Evolutionary conservation across 2,329 filamentous ascomycete species (phyloP).

Genomic region (Aspergillus vadensis): DNA sequence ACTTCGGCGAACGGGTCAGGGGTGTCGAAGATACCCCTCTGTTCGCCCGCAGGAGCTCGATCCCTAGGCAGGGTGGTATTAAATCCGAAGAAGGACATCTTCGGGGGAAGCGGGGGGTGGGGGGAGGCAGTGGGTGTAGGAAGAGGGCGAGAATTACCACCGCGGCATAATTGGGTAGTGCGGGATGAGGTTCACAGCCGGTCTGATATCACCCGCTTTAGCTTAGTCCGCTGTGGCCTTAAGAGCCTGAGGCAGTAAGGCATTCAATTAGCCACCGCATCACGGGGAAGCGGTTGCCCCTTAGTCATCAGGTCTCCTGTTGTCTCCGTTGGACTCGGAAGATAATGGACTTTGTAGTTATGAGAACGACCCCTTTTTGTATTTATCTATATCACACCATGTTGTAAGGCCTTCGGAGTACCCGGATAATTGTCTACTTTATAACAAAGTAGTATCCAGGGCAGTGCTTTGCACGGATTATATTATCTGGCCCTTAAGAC

Average conservation of each 20-base stretch:
- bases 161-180: constrained; percentile 26
- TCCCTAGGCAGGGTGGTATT: constrained; percentile 68
- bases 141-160: constrained; percentile 22
- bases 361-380: too few species aligned
- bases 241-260: constrained; percentile 19
- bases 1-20: constrained; percentile 88
- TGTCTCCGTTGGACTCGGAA: too few species aligned
- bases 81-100: constrained; percentile 93
- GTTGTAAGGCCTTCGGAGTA: too few species aligned
- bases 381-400: too few species aligned
- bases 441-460: too few species aligned
- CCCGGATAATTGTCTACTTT: too few species aligned
- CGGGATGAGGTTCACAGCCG: constrained; percentile 27
- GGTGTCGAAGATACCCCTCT: constrained; percentile 75
- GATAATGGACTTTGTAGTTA: too few species aligned
- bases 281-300: too few species aligned
- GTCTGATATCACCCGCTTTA: constrained; percentile 27
- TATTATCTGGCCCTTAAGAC: too few species aligned
- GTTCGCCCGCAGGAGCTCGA: constrained; percentile 67
- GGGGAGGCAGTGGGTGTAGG: constrained; percentile 18
- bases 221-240: background rate
- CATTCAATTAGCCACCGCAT: background rate
- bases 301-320: too few species aligned
- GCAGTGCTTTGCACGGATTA: too few species aligned
- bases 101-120: constrained; percentile 24